Conservation (phyloP, 2,329 filamentous ascomycete species). For the Cytospora paraplurivora region DNA sequence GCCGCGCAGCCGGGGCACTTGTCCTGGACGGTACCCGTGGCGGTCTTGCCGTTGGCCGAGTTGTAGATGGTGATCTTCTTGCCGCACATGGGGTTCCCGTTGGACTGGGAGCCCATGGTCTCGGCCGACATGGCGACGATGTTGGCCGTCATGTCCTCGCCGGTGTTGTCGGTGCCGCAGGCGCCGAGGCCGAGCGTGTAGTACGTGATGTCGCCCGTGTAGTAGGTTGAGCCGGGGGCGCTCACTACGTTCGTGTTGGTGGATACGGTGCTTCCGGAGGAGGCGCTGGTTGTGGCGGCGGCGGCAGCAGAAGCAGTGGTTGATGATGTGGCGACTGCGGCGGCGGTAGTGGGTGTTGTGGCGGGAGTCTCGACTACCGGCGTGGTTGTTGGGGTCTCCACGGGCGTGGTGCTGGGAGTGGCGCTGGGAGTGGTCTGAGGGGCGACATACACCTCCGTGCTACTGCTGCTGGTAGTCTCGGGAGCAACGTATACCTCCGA, state of each 20-base stretch:
- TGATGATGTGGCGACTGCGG: slow-evolving; percentile 32
- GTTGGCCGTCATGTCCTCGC: slow-evolving; percentile 54
- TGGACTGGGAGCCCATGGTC: slow-evolving; percentile 66
- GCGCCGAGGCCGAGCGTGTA: slow-evolving; percentile 69
- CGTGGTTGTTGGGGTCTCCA: slow-evolving; percentile 21
- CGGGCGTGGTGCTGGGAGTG: slow-evolving; percentile 30
- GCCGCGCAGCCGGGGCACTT: slow-evolving; percentile 28
- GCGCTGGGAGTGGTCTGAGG: slow-evolving; percentile 34
- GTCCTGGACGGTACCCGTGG: slow-evolving; percentile 26
- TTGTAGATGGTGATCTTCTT: slow-evolving; percentile 44
- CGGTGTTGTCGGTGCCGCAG: slow-evolving; percentile 66
- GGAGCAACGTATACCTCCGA: background rate
- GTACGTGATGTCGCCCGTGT: slow-evolving; percentile 71
- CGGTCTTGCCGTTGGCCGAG: slow-evolving; percentile 35
- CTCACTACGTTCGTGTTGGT: slow-evolving; percentile 33
- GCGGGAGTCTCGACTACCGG: slow-evolving; percentile 29
- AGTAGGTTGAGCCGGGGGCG: slow-evolving; percentile 38
- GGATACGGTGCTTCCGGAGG: slow-evolving; percentile 31
- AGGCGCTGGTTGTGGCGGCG: slow-evolving; percentile 33
- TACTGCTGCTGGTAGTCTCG: too few species aligned
- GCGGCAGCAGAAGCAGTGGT: slow-evolving; percentile 30
- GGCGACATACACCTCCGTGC: slow-evolving; percentile 23
- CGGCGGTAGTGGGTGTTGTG: slow-evolving; percentile 31
- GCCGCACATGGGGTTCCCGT: slow-evolving; percentile 71
- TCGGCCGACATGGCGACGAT: slow-evolving; percentile 69